Base-by-base conservation (phyloP, 352 stramenopile genomes). In the Phytophthora pisi region DNA sequence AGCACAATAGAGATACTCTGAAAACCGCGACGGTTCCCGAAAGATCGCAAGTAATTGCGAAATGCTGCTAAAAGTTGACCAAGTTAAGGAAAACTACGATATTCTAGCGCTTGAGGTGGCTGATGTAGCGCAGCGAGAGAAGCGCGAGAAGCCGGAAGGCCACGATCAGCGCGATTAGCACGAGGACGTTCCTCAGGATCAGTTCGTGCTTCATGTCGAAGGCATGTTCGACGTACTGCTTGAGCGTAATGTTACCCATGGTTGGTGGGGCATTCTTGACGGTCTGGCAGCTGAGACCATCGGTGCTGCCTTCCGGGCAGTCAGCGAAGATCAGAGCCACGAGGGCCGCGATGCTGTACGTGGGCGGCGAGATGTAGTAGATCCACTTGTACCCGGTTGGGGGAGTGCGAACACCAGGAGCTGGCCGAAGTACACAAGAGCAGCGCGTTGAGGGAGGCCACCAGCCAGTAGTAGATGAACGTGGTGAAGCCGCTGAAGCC, bases 21-120 rank as follows among this genome's bases (percentile, higher is more conserved):
- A 18, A 42, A 34, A 40, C 28, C 4, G 66, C 66, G 70, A 72
- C 65, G 53, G 60, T 73, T 78, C 66, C 31, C 7, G 46, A 66
- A 65, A 64, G 56, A 72, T 64, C 24, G 46, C n/a, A 24, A 18
- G 15, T 1, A 20, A 20, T 20, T 20, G 20, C 20, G 20, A 51
- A 38, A 50, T 31, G 13, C 2, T 34, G 28, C 28, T 7, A 10
- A 34, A 34, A 34, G 28, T 34, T 34, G 28, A 34, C 26, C 26
- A 30, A 30, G 26, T 30, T 20, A 20, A 20, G 1, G 20, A 20
- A 20, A 20, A 20, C 20, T 20, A 20, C 20, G 20, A 20, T 20
- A 20, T 20, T 20, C 20, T 20, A 34, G 18, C n/a, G 23, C 20
- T 47, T 47, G n/a, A 47, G 42, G 42, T 47, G 42, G 42, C 42